Percentiles rank a stretch among this genome's conserved stretches.
Conservation (phyloP, 495 filamentous ascomycete species). For the Trichocladium antarcticum region DNA sequence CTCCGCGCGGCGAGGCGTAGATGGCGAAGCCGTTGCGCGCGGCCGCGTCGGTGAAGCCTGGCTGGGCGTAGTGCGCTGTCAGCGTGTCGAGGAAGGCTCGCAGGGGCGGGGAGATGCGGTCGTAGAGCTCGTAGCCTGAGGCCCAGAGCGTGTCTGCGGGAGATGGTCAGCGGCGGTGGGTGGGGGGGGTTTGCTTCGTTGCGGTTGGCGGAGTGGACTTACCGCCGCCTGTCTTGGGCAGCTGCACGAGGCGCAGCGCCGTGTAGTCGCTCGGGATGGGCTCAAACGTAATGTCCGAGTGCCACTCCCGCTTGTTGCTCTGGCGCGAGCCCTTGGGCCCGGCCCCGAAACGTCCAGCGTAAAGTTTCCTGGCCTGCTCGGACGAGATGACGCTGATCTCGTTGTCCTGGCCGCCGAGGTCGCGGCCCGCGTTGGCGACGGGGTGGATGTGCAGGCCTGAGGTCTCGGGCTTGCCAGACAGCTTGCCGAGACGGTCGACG, state of each 20-base stretch:
- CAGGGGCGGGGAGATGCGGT: constrained; percentile 55
- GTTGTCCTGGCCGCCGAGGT: constrained; percentile 48
- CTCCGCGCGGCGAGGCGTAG: constrained; percentile 46
- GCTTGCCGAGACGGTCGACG: constrained; percentile 50
- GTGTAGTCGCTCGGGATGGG: constrained; percentile 56
- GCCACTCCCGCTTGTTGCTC: constrained; percentile 43
- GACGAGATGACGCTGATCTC: constrained; percentile 66
- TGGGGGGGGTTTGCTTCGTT: too few relatives aligned
- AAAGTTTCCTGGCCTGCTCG: constrained; percentile 46
- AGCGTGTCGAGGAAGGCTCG: constrained; percentile 57
- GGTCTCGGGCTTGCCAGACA: constrained; percentile 55
- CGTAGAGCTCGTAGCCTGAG: constrained; percentile 67
- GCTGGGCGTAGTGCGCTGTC: constrained; percentile 54
- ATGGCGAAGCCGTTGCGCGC: constrained; percentile 45
- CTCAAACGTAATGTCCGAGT: constrained; percentile 62
- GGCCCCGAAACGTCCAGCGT: constrained; percentile 27
- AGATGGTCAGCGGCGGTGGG: too few relatives aligned
- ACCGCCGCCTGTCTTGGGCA: constrained; percentile 66
- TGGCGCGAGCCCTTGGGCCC: constrained; percentile 28
- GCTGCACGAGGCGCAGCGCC: constrained; percentile 44
- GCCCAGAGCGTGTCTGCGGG: constrained; percentile 64
- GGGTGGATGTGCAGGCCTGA: constrained; percentile 66
- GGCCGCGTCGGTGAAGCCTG: constrained; percentile 47
- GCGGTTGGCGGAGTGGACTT: constrained; percentile 16
- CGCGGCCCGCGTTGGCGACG: constrained; percentile 50